Percentiles rank a stretch among this genome's conserved stretches.
phyloP scores from a whole-genome alignment of 1,139 yeast genomes.

The Sugiyamaella paludigena region DNA sequence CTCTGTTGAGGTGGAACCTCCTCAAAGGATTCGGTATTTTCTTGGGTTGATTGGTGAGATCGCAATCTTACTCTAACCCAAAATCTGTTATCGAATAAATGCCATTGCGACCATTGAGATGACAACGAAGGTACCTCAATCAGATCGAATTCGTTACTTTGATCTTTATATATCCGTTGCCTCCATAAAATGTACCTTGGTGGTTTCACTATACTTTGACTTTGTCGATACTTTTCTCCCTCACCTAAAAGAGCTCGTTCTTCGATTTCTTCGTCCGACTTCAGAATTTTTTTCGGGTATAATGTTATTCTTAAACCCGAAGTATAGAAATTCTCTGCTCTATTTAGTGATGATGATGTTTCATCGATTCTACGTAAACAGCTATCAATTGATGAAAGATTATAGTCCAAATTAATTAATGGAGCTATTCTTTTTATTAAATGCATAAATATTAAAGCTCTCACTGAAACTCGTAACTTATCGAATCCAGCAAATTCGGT shows the following conservation, averaged over 20 bases:
- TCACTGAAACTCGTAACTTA: conserved; percentile 12
- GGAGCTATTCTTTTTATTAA: conserved; percentile 20
- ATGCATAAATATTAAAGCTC: conserved; percentile 12
- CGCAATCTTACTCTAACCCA: conserved; percentile 26
- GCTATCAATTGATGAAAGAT: conserved; percentile 18
- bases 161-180: conserved; percentile 4
- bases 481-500: conserved; percentile 13
- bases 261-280: background rate
- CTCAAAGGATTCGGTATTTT: background rate
- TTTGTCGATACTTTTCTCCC: background rate
- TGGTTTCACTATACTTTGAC: background rate
- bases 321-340: conserved; percentile 8
- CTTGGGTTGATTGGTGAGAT: background rate
- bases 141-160: background rate
- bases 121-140: background rate
- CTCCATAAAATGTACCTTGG: conserved; percentile 6
- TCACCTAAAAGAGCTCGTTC: conserved; percentile 1
- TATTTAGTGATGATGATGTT: background rate
- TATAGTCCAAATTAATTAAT: conserved; percentile 15
- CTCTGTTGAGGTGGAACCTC: too few relatives aligned
- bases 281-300: conserved; percentile 1
- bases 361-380: conserved; percentile 2
- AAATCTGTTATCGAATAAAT: conserved; percentile 31
- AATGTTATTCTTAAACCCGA: conserved; percentile 8
- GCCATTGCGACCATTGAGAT: conserved; percentile 28